These are phyloP conservation scores for Syncephalastrum contaminatum DNA, from an alignment of 371 early-diverging fungal species.

Conservation along the genomic window DNA sequence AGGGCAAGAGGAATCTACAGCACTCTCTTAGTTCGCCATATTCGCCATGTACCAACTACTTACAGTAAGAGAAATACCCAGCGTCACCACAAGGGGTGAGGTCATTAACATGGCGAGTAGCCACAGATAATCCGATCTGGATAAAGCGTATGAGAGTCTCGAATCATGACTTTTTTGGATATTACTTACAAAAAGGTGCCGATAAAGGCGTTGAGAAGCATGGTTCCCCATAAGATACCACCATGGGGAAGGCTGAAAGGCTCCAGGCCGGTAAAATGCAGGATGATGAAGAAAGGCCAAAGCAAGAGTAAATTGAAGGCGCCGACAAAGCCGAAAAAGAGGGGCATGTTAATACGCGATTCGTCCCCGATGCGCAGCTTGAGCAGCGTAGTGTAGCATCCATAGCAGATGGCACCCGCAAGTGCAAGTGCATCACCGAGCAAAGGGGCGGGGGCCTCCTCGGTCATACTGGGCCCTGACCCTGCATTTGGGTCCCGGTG, in stretches of 20 bases:
- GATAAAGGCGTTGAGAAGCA: conserved; percentile 71
- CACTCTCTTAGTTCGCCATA: not conserved
- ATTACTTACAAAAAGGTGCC: conserved; percentile 67
- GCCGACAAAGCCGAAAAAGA: conserved; percentile 85
- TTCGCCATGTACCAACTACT: not conserved
- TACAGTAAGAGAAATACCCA: conserved; percentile 75
- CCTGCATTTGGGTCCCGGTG: not conserved
- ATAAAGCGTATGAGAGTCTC: not conserved
- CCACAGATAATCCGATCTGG: conserved; percentile 78
- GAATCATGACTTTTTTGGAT: not conserved
- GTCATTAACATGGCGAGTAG: conserved; percentile 78
- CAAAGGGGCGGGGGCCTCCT: conserved; percentile 21
- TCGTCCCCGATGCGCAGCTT: conserved; percentile 73
- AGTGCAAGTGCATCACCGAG: conserved; percentile 74
- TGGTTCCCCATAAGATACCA: conserved; percentile 55
- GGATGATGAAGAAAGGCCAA: conserved; percentile 67
- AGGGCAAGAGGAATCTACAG: conserved; percentile 70
- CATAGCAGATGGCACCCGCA: conserved; percentile 76
- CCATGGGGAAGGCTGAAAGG: conserved; percentile 63
- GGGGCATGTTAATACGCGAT: conserved; percentile 68
- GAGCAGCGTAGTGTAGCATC: conserved; percentile 74
- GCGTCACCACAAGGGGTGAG: conserved; percentile 75
- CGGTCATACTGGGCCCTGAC: not conserved
- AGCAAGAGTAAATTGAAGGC: conserved; percentile 68
- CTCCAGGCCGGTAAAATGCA: conserved; percentile 73